Conservation (phyloP, 345 rosid species). For the Citrus inodora region DNA sequence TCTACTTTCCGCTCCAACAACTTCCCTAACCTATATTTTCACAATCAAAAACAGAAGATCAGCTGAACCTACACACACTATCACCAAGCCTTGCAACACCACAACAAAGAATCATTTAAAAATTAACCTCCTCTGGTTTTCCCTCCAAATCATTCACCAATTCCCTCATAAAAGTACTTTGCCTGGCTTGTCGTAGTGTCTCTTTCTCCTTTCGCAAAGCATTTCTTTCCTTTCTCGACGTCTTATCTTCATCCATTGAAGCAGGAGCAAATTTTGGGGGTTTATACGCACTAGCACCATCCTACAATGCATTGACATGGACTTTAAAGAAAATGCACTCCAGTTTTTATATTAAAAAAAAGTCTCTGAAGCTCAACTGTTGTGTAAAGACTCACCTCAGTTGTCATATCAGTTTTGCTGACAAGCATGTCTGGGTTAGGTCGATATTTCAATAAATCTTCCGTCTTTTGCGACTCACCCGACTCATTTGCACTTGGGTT, state of each 20-base stretch:
- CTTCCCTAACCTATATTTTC: slow-evolving; percentile 60
- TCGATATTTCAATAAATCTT: slow-evolving; percentile 64
- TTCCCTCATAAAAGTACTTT: slow-evolving; percentile 57
- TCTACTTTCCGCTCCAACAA: slow-evolving; percentile 59
- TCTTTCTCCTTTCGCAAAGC: slow-evolving; percentile 67
- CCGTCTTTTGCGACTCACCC: slow-evolving; percentile 38
- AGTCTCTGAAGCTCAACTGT: not conserved
- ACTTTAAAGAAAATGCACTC: slow-evolving; percentile 15
- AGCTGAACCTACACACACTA: slow-evolving; percentile 7
- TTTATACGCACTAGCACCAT: slow-evolving; percentile 47
- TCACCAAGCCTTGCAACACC: not conserved
- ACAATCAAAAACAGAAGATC: slow-evolving; percentile 8
- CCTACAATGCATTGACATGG: slow-evolving; percentile 35
- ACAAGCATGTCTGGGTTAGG: slow-evolving; percentile 86
- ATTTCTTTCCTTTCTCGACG: slow-evolving; percentile 66
- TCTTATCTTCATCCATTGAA: slow-evolving; percentile 71
- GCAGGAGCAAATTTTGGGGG: slow-evolving; percentile 80
- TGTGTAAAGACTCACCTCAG: slow-evolving; percentile 32
- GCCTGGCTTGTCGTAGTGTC: slow-evolving; percentile 48
- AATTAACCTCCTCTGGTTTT: slow-evolving; percentile 80
- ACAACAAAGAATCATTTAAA: slow-evolving; percentile 2
- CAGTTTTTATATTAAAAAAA: not conserved
- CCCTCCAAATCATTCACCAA: slow-evolving; percentile 76
- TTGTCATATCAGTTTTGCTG: slow-evolving; percentile 31
- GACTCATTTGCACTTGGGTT: slow-evolving; percentile 33